phyloP scores from a whole-genome alignment of 2,329 filamentous ascomycete species.

The Aspergillus thermomutatus region DNA sequence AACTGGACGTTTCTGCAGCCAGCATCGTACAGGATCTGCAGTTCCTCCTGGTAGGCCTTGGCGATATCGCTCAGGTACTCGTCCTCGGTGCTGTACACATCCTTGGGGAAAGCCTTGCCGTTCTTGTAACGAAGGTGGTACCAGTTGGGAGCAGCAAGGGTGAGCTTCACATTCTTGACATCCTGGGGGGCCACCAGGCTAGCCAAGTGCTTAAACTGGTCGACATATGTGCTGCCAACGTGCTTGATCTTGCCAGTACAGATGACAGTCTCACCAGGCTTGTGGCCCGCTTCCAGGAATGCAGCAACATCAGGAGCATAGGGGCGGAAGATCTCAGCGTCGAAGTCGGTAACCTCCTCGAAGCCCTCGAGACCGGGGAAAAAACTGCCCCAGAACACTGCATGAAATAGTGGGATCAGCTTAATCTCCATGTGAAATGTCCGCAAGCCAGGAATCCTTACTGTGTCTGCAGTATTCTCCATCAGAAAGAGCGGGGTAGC shows the following conservation, averaged over 20 bases:
- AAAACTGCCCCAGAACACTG: constrained; percentile 57
- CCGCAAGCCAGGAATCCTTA: constrained; percentile 15
- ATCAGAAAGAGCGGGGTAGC: constrained; percentile 62
- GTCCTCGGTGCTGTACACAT: constrained; percentile 55
- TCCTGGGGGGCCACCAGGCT: constrained; percentile 57
- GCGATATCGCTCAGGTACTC: constrained; percentile 66
- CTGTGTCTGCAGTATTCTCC: constrained; percentile 61
- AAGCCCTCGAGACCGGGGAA: constrained; percentile 55
- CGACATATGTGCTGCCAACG: constrained; percentile 53
- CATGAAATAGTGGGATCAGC: background rate
- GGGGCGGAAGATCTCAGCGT: constrained; percentile 52
- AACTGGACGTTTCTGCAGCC: constrained; percentile 66
- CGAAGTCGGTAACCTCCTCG: constrained; percentile 48
- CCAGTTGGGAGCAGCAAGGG: constrained; percentile 64
- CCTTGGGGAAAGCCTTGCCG: constrained; percentile 54
- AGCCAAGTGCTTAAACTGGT: constrained; percentile 60
- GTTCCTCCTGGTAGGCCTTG: constrained; percentile 62
- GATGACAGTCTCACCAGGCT: constrained; percentile 55
- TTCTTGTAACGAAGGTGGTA: constrained; percentile 63
- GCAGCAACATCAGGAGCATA: constrained; percentile 62
- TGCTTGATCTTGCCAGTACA: constrained; percentile 59
- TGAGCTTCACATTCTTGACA: constrained; percentile 66
- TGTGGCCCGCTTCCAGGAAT: constrained; percentile 57
- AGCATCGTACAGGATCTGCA: constrained; percentile 59
- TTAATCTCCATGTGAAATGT: background rate